Evolutionary conservation across 78 protist species (phyloP).

Genomic region (Planoprotostelium fungivorum): DNA sequence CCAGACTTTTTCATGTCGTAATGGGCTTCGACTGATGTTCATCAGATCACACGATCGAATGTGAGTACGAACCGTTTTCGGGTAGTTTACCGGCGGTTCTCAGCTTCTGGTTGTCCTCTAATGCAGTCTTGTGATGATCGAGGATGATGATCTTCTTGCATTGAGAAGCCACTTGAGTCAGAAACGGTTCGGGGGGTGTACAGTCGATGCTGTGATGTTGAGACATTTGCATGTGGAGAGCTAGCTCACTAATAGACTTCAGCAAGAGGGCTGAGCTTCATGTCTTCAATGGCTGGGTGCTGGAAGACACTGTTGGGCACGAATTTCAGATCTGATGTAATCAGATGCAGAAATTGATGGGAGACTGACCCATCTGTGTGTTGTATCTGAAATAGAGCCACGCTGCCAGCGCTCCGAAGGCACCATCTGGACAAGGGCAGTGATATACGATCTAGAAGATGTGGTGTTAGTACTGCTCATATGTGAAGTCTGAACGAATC

Average conservation of each 20-base stretch:
- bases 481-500: no score
- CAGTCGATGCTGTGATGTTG: background rate
- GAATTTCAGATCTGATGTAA: background rate
- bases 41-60: no score
- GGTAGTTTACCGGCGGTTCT: background rate
- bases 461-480: no score
- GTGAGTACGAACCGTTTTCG: background rate
- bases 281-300: background rate
- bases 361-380: background rate
- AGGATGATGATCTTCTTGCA: background rate
- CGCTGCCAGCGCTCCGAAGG: background rate
- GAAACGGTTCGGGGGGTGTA: background rate
- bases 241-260: background rate
- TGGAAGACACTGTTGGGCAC: background rate
- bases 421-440: background rate
- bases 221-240: no score
- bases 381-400: background rate
- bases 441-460: background rate
- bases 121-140: background rate
- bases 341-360: background rate
- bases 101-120: background rate
- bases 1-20: background rate
- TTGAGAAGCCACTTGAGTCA: background rate
- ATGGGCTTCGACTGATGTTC: background rate
- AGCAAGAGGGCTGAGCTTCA: background rate